phyloP scores from a whole-genome alignment of 306 rosid species.

The Lathyrus tuberosus region DNA sequence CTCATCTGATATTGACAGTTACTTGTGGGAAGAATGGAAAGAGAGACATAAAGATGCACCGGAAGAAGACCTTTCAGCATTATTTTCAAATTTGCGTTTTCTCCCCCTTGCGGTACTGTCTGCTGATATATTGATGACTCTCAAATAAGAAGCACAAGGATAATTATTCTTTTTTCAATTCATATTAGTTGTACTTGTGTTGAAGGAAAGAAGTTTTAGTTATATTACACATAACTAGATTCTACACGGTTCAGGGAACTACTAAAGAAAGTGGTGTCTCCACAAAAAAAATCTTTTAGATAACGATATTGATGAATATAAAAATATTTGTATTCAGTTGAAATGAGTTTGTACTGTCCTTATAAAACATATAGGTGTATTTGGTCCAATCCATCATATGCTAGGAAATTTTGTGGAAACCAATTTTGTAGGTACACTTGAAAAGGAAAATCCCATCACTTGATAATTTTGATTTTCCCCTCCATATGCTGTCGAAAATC shows the following conservation, averaged over 20 bases:
- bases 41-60: conserved; percentile 68
- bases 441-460: conserved; percentile 27
- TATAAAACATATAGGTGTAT: conserved; percentile 10
- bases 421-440: conserved; percentile 7
- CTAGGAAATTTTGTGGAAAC: conserved; percentile 13
- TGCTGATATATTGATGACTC: conserved; percentile 20
- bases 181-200: neutral
- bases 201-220: conserved; percentile 16
- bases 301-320: neutral
- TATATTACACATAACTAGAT: conserved; percentile 10
- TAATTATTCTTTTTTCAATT: conserved; percentile 6
- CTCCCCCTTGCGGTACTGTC: conserved; percentile 77
- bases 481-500: neutral
- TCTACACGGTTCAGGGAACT: conserved; percentile 14
- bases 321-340: conserved; percentile 5
- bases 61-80: conserved; percentile 61
- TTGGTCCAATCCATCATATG: conserved; percentile 24
- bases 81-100: conserved; percentile 74
- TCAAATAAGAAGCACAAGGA: conserved; percentile 8
- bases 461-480: conserved; percentile 8
- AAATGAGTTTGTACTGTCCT: neutral
- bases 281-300: neutral
- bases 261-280: neutral
- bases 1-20: conserved; percentile 54
- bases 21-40: conserved; percentile 95